Evolutionary conservation across 257 asterid species (phyloP), one percentile per base, ranked within the genome.

Genomic region (Lycium ferocissimum): DNA sequence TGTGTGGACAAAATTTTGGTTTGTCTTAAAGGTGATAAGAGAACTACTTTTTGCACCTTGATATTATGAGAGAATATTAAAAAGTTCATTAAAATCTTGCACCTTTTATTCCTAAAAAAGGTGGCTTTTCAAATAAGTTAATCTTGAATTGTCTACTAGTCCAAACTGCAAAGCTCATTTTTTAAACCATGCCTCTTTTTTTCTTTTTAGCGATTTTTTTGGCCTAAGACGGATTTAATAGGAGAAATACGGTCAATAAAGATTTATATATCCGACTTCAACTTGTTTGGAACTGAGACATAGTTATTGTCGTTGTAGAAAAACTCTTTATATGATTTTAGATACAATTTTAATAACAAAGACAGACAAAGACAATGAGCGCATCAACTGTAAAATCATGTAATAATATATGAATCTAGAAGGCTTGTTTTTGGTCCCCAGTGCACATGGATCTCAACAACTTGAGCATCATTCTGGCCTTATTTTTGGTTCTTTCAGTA

Each of bases 391-490:
- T n/a, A 12, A 72, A 18, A 72, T 73, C 59, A 73, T 47, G 59
- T 11, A 49, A 73, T 73, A 20, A 47, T 47, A 38, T 49, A 65
- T 33, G 47, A 33, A 13, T 13, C n/a, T 63, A 85, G 7, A 57
- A 37, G 80, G 45, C 56, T 51, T 67, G 62, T 43, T 81, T 85
- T 56, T 62, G 51, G 67, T 88, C 85, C 51, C 84, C 87, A 85
- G n/a, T 71, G 83, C 87, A 86, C 89, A 67, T 80, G 35, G 88
- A 83, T 80, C 91, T 86, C 56, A 92, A 90, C 90, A 89, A 80
- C 83, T 90, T 89, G 4, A 92, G 87, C 82, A 91, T 84, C 89
- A 84, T 84, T 84, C 90, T 90, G 45, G 94, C 95, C 89, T 87
- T 92, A 9, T 72, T 84, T 56, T 92, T 92, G 61, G 85, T 83